phyloP scores from a whole-genome alignment of 2,329 filamentous ascomycete species.

The Atkinsonella hypoxylon region DNA sequence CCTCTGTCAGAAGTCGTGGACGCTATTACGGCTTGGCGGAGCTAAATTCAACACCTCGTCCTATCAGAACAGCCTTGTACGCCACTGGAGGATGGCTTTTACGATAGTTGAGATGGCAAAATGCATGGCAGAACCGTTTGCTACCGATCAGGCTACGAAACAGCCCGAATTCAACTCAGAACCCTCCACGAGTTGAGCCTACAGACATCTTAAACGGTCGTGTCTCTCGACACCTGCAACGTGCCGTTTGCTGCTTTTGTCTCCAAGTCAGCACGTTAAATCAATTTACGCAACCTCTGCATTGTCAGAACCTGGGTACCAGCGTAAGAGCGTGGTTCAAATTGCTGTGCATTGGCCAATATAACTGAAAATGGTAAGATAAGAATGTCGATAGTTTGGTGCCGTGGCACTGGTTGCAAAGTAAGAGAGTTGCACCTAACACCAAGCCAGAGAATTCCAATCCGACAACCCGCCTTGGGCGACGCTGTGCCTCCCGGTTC shows the following conservation, averaged over 20 bases:
- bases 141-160: background rate
- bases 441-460: slow-evolving; percentile 4
- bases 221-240: background rate
- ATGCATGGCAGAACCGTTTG: background rate
- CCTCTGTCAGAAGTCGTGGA: background rate
- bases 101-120: background rate
- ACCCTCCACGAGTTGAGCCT: background rate
- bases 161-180: too few relatives aligned
- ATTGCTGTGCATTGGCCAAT: too few relatives aligned
- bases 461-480: slow-evolving; percentile 2
- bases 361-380: background rate
- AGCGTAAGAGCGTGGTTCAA: too few relatives aligned
- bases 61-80: background rate
- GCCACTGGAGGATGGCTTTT: background rate
- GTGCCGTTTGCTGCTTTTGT: background rate
- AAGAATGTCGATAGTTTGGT: background rate
- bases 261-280: background rate
- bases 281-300: too few relatives aligned
- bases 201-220: background rate
- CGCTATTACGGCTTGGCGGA: too few relatives aligned
- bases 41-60: background rate
- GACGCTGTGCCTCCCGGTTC: slow-evolving; percentile 2
- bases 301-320: too few relatives aligned
- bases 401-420: too few relatives aligned
- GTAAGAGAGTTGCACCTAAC: background rate